phyloP scores from a whole-genome alignment of 257 asterid genomes.

The Nicotiana sylvestris region DNA sequence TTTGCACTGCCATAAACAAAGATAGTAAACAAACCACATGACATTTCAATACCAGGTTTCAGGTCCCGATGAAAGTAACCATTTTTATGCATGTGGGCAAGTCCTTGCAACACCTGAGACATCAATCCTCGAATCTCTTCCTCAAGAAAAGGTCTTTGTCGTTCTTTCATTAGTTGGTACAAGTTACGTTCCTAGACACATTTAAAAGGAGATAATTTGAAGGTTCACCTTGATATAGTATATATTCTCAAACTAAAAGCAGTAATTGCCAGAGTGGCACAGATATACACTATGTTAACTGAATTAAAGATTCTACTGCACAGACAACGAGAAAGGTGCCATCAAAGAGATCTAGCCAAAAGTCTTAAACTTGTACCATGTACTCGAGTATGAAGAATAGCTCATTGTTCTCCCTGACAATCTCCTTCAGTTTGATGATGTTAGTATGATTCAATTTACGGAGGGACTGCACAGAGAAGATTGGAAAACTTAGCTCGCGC shows the following conservation, averaged over 20 bases:
- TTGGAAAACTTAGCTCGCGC: slow-evolving; percentile 12
- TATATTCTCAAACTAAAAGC: not conserved
- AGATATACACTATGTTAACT: not conserved
- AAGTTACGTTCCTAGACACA: slow-evolving; percentile 67
- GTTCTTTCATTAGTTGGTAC: slow-evolving; percentile 81
- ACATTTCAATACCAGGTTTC: slow-evolving; percentile 75
- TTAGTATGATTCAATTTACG: slow-evolving; percentile 77
- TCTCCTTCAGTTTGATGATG: slow-evolving; percentile 87
- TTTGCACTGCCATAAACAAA: not conserved
- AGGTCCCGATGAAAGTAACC: slow-evolving; percentile 91
- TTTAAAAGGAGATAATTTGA: not conserved
- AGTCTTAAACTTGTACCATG: slow-evolving; percentile 54
- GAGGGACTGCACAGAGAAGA: slow-evolving; percentile 61
- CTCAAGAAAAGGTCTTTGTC: slow-evolving; percentile 59
- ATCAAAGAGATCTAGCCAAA: not conserved
- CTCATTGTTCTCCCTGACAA: slow-evolving; percentile 84
- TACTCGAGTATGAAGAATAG: slow-evolving; percentile 91
- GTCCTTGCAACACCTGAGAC: slow-evolving; percentile 92
- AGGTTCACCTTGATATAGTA: not conserved
- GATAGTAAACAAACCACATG: slow-evolving; percentile 5
- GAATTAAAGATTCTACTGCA: not conserved
- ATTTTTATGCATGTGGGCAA: slow-evolving; percentile 71
- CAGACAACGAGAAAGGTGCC: not conserved
- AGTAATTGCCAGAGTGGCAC: not conserved
- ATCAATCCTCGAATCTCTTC: slow-evolving; percentile 76